Percentiles rank a stretch among this genome's conserved stretches.
Evolutionary conservation across 768 basidiomycete species (phyloP).

Genomic region (Mycena pura): DNA sequence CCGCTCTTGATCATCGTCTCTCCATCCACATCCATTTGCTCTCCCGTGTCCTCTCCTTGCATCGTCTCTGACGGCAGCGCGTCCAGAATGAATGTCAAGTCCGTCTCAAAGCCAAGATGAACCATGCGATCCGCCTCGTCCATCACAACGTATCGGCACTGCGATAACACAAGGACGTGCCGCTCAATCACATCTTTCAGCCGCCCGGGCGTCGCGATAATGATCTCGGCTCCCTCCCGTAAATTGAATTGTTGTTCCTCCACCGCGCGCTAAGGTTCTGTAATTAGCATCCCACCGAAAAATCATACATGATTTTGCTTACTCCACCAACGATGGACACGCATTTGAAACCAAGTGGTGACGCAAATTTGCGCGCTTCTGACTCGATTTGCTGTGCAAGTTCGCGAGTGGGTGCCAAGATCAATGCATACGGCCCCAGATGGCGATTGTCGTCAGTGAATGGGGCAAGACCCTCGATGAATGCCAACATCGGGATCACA

Average conservation of each 20-base stretch:
- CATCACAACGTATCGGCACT: slow-evolving; percentile 99
- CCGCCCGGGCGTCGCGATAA: slow-evolving; percentile 98
- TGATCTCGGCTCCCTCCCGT: slow-evolving; percentile 97
- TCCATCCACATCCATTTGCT: slow-evolving; percentile 82
- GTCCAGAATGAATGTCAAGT: slow-evolving; percentile 94
- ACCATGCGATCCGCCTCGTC: slow-evolving; percentile 99
- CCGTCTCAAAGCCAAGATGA: slow-evolving; percentile 94
- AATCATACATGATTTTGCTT: slow-evolving; percentile 38
- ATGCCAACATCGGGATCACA: slow-evolving; percentile 96
- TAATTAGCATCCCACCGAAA: slow-evolving; percentile 1
- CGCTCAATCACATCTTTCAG: slow-evolving; percentile 97
- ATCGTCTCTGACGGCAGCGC: slow-evolving; percentile 87
- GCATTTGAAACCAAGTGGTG: slow-evolving; percentile 88
- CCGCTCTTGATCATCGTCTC: slow-evolving; percentile 73
- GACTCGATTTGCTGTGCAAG: slow-evolving; percentile 96
- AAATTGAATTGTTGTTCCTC: slow-evolving; percentile 99
- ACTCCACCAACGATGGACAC: slow-evolving; percentile 99
- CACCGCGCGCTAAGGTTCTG: slow-evolving; percentile 71
- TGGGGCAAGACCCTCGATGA: slow-evolving; percentile 85
- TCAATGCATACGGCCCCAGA: slow-evolving; percentile 91
- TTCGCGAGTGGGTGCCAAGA: slow-evolving; percentile 97
- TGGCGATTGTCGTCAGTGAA: slow-evolving; percentile 94
- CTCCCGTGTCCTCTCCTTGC: slow-evolving; percentile 81
- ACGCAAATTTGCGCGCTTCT: slow-evolving; percentile 91
- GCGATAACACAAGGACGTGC: slow-evolving; percentile 92